Evolutionary conservation across 768 basidiomycete species (phyloP), one percentile per base, ranked within the genome.

Genomic region (Glaciozyma martinii): DNA sequence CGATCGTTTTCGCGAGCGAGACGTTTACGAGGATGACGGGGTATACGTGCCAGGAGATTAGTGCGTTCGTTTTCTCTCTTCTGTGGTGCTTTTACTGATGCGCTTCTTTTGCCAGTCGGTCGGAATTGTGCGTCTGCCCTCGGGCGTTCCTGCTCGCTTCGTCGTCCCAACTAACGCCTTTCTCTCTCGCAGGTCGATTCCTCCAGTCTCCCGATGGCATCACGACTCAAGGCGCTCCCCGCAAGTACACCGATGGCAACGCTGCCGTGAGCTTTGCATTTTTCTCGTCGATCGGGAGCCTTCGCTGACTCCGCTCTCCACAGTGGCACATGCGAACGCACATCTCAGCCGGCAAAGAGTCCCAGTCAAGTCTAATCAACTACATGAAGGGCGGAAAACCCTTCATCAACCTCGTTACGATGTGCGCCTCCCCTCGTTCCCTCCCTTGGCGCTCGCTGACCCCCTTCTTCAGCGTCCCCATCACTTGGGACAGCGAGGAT

Each of bases 1-100:
- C 68, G 3, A 86, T 98, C 74, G 85, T 97, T 5, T 97, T 94
- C 72, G 91, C 90, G 63, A 88, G 86, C 5, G 89, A 89, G 19
- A 83, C 83, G 0, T 99, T 99, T 74, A 85, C 81, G 27, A 72
- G 66, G 33, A 66, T 80, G 60, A 80, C 79, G 13, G 79, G 79
- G 0, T 80, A 80, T 68, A 70, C 76, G 8, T 66, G 75, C 25
- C 71, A 75, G 52, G 90, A 95, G 74, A 83, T 94, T 65, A 74
- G 95, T 62, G 32, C 21, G 62, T 63, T 43, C 9, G 27, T n/a
- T 15, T n/a, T 5, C 16, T 50, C 49, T 25, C 46, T 21, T 18
- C 21, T 7, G 7, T 19, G 16, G 46, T 47, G 46, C 46, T 8
- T 21, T 21, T 47, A 8, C n/a, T 25, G 21, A 25, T 23, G 46